Conservation (phyloP, 139 green algal genomes). For the Nannochloris sp. region DNA sequence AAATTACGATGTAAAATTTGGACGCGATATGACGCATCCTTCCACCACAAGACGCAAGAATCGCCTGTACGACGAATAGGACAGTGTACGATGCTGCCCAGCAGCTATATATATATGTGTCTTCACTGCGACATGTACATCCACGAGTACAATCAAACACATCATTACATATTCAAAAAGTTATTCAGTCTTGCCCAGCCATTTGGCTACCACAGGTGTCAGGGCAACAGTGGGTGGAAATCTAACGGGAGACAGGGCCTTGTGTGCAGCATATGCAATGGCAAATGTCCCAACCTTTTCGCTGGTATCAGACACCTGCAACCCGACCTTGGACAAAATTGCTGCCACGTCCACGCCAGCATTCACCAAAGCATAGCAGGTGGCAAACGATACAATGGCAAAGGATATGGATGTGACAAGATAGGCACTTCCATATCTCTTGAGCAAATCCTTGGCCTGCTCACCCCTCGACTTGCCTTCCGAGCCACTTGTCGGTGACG, state of each 20-base stretch:
- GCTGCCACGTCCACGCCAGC: slow-evolving; percentile 77
- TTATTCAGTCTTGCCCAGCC: slow-evolving; percentile 48
- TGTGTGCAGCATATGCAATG: slow-evolving; percentile 97
- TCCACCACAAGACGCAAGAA: too few species aligned
- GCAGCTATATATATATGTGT: too few species aligned
- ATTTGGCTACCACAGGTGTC: slow-evolving; percentile 89
- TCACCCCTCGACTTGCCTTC: slow-evolving; percentile 23
- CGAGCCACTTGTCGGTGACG: slow-evolving; percentile 35
- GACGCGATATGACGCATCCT: too few species aligned
- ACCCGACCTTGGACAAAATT: slow-evolving; percentile 63
- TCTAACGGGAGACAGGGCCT: slow-evolving; percentile 92
- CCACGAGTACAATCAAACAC: background rate
- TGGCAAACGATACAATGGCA: slow-evolving; percentile 83
- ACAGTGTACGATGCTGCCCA: too few species aligned
- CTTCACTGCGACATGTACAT: background rate
- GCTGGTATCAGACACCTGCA: slow-evolving; percentile 64
- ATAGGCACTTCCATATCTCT: slow-evolving; percentile 90
- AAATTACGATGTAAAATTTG: too few species aligned
- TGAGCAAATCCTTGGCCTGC: slow-evolving; percentile 80
- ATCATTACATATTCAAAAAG: too few species aligned
- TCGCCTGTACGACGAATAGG: background rate
- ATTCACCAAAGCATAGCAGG: slow-evolving; percentile 82
- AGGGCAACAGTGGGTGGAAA: slow-evolving; percentile 97
- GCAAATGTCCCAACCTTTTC: slow-evolving; percentile 88
- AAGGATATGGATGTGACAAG: slow-evolving; percentile 94